Evolutionary conservation across 768 basidiomycete genomes (phyloP), one percentile per base, ranked within the genome.

Genomic region (Suillus variegatus): DNA sequence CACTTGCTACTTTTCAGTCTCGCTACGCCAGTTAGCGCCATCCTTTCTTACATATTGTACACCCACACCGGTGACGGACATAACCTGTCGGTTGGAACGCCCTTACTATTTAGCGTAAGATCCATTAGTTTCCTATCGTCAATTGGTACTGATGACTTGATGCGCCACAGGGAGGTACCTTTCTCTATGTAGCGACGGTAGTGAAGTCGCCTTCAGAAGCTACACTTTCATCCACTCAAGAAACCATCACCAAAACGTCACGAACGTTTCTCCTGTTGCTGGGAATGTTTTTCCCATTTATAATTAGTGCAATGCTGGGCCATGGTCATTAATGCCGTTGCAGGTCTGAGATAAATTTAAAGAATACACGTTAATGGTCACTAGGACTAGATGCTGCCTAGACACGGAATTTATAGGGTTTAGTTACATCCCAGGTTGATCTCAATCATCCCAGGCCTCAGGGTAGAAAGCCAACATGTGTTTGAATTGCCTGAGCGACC

Each of bases 171-270:
- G 95, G 93, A 54, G 95, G 95, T 10, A 95, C 94, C 4, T 97
- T 97, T 78, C 82, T 98, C 46, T 97, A 97, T 73, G 96, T 98
- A 10, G 94, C 95, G 1, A 95, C 95, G 1, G 90, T 94, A 47
- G 81, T 95, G n/a, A 93, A 94, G 72, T 86, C 91, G 3, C 84
- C 90, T 40, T 88, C 90, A 40, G 80, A 84, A 20, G 81, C 82
- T 61, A 73, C 75, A 35, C 25, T 18, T 41, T 43, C 58, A 67
- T 65, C 69, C 35, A 41, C 72, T 6, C 65, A 80, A 10, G 79
- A 80, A 28, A 84, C 83, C 51, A 75, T 88, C 51, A 75, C 79
- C 14, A 82, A 83, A 58, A 72, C 72, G 41, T 66, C 76, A 35
- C 83, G 91, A 40, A 80, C 88, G 14, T 67, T 77, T 22, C 75